phyloP scores from a whole-genome alignment of 1,284 basidiomycete species.

The Puccinia hordei region DNA sequence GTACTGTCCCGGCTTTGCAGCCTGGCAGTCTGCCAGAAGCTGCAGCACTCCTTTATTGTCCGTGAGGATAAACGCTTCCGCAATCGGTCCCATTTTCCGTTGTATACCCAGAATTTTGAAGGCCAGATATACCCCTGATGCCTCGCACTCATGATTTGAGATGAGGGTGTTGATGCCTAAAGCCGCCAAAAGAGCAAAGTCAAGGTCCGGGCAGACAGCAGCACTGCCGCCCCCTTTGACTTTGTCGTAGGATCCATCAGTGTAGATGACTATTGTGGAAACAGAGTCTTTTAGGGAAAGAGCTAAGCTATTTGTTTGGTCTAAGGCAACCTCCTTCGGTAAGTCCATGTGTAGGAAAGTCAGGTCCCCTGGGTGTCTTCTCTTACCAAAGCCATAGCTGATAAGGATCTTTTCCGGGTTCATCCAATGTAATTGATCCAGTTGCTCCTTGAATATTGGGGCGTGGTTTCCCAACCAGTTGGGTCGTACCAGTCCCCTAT shows the following conservation, averaged over 20 bases:
- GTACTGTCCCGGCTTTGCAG: neutral
- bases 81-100: too few relatives aligned
- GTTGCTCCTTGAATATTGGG: too few relatives aligned
- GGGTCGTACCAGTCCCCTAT: too few relatives aligned
- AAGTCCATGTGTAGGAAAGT: neutral
- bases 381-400: too few relatives aligned
- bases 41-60: conserved; percentile 6
- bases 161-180: neutral
- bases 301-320: neutral
- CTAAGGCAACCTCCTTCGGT: neutral
- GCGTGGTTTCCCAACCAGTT: too few relatives aligned
- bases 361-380: too few relatives aligned
- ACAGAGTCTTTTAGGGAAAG: too few relatives aligned
- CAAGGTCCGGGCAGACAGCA: neutral
- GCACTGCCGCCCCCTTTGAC: neutral
- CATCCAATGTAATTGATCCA: too few relatives aligned
- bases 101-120: too few relatives aligned
- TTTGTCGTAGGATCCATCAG: neutral
- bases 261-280: neutral
- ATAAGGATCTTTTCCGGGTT: neutral
- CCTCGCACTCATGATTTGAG: too few relatives aligned
- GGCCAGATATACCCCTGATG: too few relatives aligned
- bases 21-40: neutral
- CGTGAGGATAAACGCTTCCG: too few relatives aligned
- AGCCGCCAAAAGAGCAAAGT: neutral